phyloP scores from a whole-genome alignment of 2,329 filamentous ascomycete genomes.

The Ceratocystis smalleyi region DNA sequence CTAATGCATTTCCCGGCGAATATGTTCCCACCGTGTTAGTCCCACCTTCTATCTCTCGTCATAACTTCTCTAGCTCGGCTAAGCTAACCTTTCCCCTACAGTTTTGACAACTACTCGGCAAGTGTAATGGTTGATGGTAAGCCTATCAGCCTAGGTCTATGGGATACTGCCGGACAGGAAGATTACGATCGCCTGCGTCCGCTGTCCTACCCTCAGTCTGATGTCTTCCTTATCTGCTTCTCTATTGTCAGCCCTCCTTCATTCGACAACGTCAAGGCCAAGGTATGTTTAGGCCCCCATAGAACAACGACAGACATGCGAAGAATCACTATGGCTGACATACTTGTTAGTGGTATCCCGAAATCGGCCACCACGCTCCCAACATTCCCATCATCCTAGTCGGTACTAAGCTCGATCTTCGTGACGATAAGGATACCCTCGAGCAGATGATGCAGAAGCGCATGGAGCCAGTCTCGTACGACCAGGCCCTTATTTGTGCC shows the following conservation, averaged over 20 bases:
- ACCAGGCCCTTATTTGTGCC: constrained; percentile 73
- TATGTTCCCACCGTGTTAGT: constrained; percentile 96
- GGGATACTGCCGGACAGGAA: constrained; percentile 98
- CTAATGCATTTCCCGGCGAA: constrained; percentile 98
- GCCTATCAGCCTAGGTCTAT: constrained; percentile 88
- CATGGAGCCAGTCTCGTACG: constrained; percentile 94
- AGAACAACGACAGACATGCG: not conserved
- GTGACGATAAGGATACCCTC: constrained; percentile 71
- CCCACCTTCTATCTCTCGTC: not conserved
- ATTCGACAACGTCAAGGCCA: constrained; percentile 97
- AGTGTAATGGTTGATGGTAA: constrained; percentile 98
- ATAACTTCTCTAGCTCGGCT: not conserved
- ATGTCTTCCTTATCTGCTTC: constrained; percentile 97
- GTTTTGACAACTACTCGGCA: constrained; percentile 97
- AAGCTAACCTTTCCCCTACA: constrained; percentile 25
- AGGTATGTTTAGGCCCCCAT: constrained; percentile 43
- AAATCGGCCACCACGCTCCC: constrained; percentile 93
- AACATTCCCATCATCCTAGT: constrained; percentile 93
- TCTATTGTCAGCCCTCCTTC: constrained; percentile 95
- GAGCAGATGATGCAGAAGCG: constrained; percentile 77
- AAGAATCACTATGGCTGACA: too few species aligned
- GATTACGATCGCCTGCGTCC: constrained; percentile 93
- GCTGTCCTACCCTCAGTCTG: constrained; percentile 93
- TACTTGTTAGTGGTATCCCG: constrained; percentile 67
- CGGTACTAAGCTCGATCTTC: constrained; percentile 88